phyloP scores from a whole-genome alignment of 208 protist genomes.

The Tritrichomonas musculus region DNA sequence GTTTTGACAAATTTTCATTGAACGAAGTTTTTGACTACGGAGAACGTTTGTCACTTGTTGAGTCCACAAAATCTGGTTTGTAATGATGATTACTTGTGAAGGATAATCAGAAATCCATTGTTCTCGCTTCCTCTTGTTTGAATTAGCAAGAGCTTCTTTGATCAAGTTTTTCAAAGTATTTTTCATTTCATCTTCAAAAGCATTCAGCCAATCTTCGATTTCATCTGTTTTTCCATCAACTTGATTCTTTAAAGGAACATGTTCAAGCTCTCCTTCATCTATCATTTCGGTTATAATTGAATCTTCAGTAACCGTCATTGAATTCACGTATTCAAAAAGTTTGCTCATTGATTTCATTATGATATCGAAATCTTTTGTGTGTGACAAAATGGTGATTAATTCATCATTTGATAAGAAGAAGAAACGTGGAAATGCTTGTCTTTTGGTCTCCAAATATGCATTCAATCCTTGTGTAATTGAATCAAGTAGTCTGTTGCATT shows the following conservation, averaged over 20 bases:
- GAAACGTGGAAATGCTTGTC: constrained; percentile 67
- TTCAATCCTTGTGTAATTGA: constrained; percentile 69
- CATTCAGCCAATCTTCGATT: constrained; percentile 89
- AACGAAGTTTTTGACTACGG: constrained; percentile 26
- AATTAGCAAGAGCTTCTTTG: neutral
- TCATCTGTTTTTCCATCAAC: constrained; percentile 55
- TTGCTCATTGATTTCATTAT: constrained; percentile 91
- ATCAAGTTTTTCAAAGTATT: constrained; percentile 29
- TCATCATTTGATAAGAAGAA: constrained; percentile 90
- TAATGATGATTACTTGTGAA: constrained; percentile 75
- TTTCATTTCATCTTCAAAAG: constrained; percentile 67
- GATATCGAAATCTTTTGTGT: constrained; percentile 82
- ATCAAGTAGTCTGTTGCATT: constrained; percentile 69
- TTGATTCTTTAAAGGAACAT: constrained; percentile 38
- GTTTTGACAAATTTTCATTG: neutral
- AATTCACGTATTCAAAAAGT: constrained; percentile 83
- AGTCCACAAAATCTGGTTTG: constrained; percentile 80
- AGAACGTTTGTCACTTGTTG: constrained; percentile 74
- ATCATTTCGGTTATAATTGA: constrained; percentile 62
- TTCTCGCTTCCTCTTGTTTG: constrained; percentile 57
- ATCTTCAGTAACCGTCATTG: constrained; percentile 60
- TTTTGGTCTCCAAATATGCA: constrained; percentile 73
- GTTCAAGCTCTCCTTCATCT: constrained; percentile 48
- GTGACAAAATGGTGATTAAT: constrained; percentile 89
- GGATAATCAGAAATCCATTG: constrained; percentile 80